Base-by-base conservation (phyloP, 768 basidiomycete species). In the Collybiopsis luxurians region DNA sequence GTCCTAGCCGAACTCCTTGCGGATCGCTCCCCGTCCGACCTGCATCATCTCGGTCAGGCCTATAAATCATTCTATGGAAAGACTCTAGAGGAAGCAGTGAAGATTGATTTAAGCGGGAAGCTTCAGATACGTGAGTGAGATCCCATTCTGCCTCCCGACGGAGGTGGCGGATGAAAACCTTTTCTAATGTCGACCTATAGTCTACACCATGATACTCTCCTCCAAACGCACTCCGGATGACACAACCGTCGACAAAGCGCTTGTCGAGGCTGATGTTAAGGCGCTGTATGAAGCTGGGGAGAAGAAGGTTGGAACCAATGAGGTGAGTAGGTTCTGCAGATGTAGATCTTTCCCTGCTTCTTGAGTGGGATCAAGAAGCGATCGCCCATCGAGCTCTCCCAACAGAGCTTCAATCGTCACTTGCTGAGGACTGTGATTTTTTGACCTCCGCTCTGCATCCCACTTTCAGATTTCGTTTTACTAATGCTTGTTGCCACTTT, bases 301-400 rank as follows among this genome's bases (percentile, higher is more conserved):
- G 21, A 70, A 71, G 15, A 67, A 67, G 53, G 57, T 71, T 34
- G 74, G 74, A 4, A 75, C 74, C 21, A 71, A 67, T 62, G 67
- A 60, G 50, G 47, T 61, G 30, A n/a, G n/a, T n/a, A n/a, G n/a
- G n/a, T n/a, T n/a, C n/a, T n/a, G n/a, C n/a, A n/a, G n/a, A n/a
- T n/a, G n/a, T n/a, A n/a, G n/a, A n/a, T n/a, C n/a, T n/a, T n/a
- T n/a, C n/a, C n/a, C n/a, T n/a, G n/a, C n/a, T n/a, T n/a, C n/a
- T n/a, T n/a, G n/a, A n/a, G n/a, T n/a, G n/a, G n/a, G n/a, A n/a
- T n/a, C n/a, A n/a, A n/a, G n/a, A n/a, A n/a, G n/a, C n/a, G n/a
- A n/a, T n/a, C n/a, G n/a, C n/a, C n/a, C n/a, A n/a, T n/a, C n/a
- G n/a, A n/a, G n/a, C n/a, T n/a, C n/a, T n/a, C n/a, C n/a, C n/a